Conservation (phyloP, 495 filamentous ascomycete genomes). For the Bacidia gigantensis region DNA sequence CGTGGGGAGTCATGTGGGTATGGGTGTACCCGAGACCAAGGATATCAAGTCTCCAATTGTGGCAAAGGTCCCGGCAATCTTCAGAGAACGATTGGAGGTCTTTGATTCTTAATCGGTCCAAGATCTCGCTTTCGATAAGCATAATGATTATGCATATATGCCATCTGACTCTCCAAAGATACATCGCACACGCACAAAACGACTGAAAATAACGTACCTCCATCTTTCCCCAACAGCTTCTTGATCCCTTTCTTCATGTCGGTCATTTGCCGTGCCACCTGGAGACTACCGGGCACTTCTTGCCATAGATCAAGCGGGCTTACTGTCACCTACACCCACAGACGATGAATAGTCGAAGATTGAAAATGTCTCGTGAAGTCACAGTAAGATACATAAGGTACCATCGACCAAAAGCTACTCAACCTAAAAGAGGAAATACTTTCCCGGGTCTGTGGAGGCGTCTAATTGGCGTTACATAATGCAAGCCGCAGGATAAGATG, state of each 20-base stretch:
- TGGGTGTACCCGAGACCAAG: background rate
- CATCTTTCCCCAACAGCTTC: conserved; percentile 3
- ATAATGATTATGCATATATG: background rate
- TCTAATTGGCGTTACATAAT: conserved; percentile 1
- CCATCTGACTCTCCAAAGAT: background rate
- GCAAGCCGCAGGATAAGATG: background rate
- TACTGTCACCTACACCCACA: background rate
- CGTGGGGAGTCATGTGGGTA: background rate
- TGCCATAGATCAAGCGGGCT: background rate
- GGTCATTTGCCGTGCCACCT: background rate
- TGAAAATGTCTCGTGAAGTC: background rate
- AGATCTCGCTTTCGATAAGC: background rate
- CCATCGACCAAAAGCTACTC: background rate
- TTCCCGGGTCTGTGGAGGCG: background rate
- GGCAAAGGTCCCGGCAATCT: background rate
- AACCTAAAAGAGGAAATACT: background rate
- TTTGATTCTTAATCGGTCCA: background rate
- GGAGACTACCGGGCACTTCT: background rate
- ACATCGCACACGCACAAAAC: background rate
- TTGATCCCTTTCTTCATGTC: conserved; percentile 4
- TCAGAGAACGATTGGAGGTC: background rate
- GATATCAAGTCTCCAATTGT: background rate
- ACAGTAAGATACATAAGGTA: background rate
- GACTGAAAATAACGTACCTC: background rate
- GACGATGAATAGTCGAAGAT: background rate